A percentile compares a stretch with the other conserved stretches of the same genome.
phyloP scores from a whole-genome alignment of 768 basidiomycete genomes.

The Russula dissimulans region DNA sequence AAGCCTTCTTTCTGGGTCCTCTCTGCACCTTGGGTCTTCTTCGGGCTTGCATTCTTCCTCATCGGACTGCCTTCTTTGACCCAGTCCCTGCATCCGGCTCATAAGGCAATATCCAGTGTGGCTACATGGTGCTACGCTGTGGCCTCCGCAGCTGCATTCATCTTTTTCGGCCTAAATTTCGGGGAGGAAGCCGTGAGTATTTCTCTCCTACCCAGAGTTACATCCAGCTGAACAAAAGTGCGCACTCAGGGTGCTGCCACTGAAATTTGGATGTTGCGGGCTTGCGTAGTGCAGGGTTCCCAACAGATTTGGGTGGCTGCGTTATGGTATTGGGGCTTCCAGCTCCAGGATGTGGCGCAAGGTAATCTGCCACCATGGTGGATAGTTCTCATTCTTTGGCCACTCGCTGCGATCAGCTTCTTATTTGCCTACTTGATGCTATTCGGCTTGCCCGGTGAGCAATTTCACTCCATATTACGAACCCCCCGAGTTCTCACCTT shows the following conservation, averaged over 20 bases:
- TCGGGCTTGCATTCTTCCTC: conserved; percentile 82
- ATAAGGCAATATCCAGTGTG: conserved; percentile 57
- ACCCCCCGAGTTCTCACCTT: conserved; percentile 11
- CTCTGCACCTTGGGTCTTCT: conserved; percentile 85
- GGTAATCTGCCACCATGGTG: conserved; percentile 67
- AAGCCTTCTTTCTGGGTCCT: conserved; percentile 85
- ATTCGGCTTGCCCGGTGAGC: conserved; percentile 74
- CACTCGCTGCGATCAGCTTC: conserved; percentile 65
- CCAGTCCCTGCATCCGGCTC: conserved; percentile 46
- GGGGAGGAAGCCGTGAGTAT: conserved; percentile 81
- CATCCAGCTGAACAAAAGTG: conserved; percentile 8
- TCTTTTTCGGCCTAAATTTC: conserved; percentile 93
- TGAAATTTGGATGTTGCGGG: conserved; percentile 87
- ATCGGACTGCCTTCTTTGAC: conserved; percentile 80
- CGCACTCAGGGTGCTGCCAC: conserved; percentile 72
- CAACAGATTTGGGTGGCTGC: conserved; percentile 96
- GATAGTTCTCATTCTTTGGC: conserved; percentile 77
- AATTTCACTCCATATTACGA: not conserved
- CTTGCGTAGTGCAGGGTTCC: conserved; percentile 88
- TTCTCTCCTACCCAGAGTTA: not conserved
- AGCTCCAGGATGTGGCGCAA: conserved; percentile 48
- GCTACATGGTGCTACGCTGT: conserved; percentile 90
- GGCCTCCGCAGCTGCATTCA: conserved; percentile 87
- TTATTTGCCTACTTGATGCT: conserved; percentile 77
- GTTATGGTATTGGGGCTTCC: conserved; percentile 92